Conservation (phyloP, 2,329 filamentous ascomycete species). For the Neurospora sp. region DNA sequence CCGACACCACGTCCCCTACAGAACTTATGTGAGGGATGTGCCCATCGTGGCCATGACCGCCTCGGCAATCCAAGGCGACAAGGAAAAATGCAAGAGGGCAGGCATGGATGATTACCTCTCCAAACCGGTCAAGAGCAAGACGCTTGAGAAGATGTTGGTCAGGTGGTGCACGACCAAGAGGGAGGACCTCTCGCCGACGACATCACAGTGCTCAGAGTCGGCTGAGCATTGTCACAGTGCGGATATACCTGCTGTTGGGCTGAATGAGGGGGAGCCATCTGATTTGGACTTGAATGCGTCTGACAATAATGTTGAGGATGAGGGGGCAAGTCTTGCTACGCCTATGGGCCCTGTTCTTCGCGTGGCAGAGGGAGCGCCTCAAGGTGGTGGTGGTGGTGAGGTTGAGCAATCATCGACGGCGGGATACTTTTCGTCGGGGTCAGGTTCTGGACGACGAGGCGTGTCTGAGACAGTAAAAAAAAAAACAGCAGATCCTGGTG, state of each 20-base stretch:
- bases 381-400: slow-evolving; percentile 2
- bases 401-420: neutral
- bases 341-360: neutral
- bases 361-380: neutral
- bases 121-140: slow-evolving; percentile 42
- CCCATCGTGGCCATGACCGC: slow-evolving; percentile 48
- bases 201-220: slow-evolving; percentile 16
- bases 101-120: slow-evolving; percentile 48
- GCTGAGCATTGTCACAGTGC: slow-evolving; percentile 17
- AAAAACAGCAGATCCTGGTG: neutral
- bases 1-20: slow-evolving; percentile 58
- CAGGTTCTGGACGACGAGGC: neutral
- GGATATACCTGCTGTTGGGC: slow-evolving; percentile 12
- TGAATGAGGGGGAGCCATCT: neutral
- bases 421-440: neutral
- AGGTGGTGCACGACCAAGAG: slow-evolving; percentile 17
- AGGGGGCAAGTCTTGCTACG: neutral
- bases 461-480: neutral
- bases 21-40: slow-evolving; percentile 43
- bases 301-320: neutral
- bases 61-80: slow-evolving; percentile 45
- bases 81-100: slow-evolving; percentile 40
- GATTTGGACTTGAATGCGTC: neutral
- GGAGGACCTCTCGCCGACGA: neutral
- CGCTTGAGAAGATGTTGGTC: slow-evolving; percentile 32